Base-by-base conservation (phyloP, 1,139 yeast genomes). In the Cylindricascospora bacillispora region DNA sequence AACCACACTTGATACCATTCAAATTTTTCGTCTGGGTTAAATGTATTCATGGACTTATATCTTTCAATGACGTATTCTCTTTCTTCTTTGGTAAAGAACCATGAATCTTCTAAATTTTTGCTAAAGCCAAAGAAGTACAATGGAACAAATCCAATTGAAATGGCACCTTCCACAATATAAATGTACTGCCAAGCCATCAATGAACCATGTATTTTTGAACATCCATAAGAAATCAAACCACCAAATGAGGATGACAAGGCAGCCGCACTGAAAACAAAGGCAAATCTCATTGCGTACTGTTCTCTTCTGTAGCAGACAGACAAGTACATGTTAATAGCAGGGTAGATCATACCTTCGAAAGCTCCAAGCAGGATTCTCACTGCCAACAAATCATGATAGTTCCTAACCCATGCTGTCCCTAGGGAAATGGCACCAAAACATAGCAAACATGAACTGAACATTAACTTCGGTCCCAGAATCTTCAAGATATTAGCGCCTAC, bases 301-400 rank as follows among this genome's bases (percentile, higher is more conserved):
- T 55, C 49, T 34, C 59, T 54, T 27, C 59, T 56, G 37, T 62
- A 65, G 21, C 60, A 51, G 35, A 59, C 52, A 1, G 66, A 56
- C 11, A 62, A 40, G 30, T 59, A 59, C 39, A 63, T 57, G 30
- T 53, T 55, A 34, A 65, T 54, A 13, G 63, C 54, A 1, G 70
- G 68, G 38, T 70, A 70, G 41, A 70, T 67, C 27, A 73, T 74
- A 22, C 72, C 67, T 49, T 72, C 78, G 25, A 66, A 60, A 18
- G 67, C 52, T 22, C 79, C 79, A 32, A 70, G 48, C 14, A 69
- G 39, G 27, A 69, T 46, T 46, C 75, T 56, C 10, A 63, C 53
- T 0, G 62, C 67, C 13, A 68, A 34, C 29, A 68, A 49, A 5
- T 68, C 67, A 13, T 60, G 62, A 41, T 56, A 69, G 21, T 57